These are phyloP conservation scores for Phoenix roebelenii DNA, from an alignment of 176 grass and related monocot species.

Conservation along the genomic window DNA sequence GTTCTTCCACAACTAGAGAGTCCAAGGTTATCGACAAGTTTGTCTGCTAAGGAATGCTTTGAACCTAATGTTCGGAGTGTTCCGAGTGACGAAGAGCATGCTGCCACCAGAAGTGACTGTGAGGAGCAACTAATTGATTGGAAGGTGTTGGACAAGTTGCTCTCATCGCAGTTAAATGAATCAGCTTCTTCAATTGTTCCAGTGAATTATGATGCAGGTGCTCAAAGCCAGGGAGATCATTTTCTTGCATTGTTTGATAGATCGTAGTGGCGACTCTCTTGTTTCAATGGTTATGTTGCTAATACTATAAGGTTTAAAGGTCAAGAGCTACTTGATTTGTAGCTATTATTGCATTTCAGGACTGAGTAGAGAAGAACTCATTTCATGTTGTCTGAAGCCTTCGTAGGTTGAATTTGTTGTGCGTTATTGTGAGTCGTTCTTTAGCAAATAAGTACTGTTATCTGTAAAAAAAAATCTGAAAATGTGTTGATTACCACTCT, in stretches of 20 bases:
- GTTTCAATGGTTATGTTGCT: conserved; percentile 14
- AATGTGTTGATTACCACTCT: too few species aligned
- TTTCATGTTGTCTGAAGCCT: too few species aligned
- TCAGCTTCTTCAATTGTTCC: conserved; percentile 17
- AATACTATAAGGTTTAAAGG: too few species aligned
- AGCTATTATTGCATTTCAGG: too few species aligned
- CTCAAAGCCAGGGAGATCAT: conserved; percentile 11
- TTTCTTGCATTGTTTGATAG: conserved; percentile 22
- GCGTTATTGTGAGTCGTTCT: too few species aligned
- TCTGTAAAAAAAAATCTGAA: too few species aligned
- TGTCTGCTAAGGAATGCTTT: conserved; percentile 16
- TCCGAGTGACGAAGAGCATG: conserved; percentile 10
- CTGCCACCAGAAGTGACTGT: not conserved
- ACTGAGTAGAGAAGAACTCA: too few species aligned
- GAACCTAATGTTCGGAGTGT: not conserved
- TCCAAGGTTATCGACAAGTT: conserved; percentile 24
- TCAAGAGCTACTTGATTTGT: too few species aligned
- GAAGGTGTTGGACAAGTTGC: conserved; percentile 57
- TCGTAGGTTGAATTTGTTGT: too few species aligned
- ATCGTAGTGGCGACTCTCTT: conserved; percentile 2
- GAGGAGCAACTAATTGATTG: conserved; percentile 31
- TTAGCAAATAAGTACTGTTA: too few species aligned
- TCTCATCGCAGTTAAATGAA: conserved; percentile 36
- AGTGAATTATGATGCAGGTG: conserved; percentile 8
- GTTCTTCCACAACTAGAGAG: conserved; percentile 34